phyloP scores from a whole-genome alignment of 202 grass and related monocot genomes.

The Schoenoplectus triqueter region DNA sequence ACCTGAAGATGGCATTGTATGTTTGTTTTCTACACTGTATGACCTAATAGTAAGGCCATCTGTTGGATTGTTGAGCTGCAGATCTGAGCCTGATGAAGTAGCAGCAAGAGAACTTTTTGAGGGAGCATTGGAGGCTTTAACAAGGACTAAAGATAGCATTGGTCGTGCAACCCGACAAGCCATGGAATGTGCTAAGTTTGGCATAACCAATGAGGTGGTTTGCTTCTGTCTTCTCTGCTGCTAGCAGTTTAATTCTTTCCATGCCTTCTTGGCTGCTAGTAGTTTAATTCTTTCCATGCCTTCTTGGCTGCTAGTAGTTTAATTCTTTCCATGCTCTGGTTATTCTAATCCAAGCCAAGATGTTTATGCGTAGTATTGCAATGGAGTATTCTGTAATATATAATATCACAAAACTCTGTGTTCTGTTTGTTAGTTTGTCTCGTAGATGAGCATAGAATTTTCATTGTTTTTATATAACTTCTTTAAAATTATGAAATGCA shows the following conservation, averaged over 20 bases:
- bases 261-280: neutral
- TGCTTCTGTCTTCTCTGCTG: neutral
- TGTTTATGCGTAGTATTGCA: neutral
- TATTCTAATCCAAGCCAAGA: neutral
- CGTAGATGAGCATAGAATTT: conserved; percentile 4
- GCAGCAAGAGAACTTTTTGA: conserved; percentile 88
- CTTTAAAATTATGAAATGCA: conserved; percentile 45
- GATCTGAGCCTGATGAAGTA: conserved; percentile 70
- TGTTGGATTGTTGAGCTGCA: conserved; percentile 49
- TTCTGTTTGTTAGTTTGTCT: neutral
- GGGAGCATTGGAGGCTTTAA: conserved; percentile 95
- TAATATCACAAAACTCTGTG: neutral
- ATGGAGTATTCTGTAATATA: conserved; percentile 16
- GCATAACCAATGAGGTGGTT: conserved; percentile 77
- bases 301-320: conserved; percentile 19
- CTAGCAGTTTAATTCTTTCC: too few relatives aligned
- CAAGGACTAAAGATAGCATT: conserved; percentile 98
- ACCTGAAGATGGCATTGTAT: conserved; percentile 10
- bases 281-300: neutral
- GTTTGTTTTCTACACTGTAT: conserved; percentile 22
- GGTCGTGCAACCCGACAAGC: conserved; percentile 91
- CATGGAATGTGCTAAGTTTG: conserved; percentile 95
- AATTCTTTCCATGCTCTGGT: neutral
- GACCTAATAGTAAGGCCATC: conserved; percentile 36
- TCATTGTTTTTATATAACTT: conserved; percentile 31